These are phyloP conservation scores for Lasiodiplodia citricola DNA, from an alignment of 2,329 filamentous ascomycete genomes.

Conservation along the genomic window DNA sequence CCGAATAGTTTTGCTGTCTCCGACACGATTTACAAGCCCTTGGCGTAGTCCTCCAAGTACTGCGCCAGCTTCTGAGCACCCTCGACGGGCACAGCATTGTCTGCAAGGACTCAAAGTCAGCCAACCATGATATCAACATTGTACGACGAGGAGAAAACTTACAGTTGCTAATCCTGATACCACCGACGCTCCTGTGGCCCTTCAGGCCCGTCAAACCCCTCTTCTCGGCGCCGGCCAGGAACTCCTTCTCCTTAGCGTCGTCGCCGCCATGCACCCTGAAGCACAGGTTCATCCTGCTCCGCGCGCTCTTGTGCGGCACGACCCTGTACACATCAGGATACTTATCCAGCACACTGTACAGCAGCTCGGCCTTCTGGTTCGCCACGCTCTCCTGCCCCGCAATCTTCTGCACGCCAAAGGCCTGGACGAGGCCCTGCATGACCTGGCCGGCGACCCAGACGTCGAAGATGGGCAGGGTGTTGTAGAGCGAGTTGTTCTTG, in stretches of 20 bases:
- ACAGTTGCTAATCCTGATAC: constrained; percentile 83
- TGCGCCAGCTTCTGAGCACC: constrained; percentile 70
- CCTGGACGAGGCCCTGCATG: constrained; percentile 73
- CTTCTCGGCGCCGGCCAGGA: constrained; percentile 74
- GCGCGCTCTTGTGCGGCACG: constrained; percentile 74
- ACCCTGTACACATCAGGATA: constrained; percentile 76
- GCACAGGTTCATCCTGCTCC: constrained; percentile 95
- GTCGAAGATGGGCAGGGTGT: constrained; percentile 93
- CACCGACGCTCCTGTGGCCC: constrained; percentile 85
- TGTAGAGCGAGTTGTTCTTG: constrained; percentile 95
- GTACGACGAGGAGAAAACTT: constrained; percentile 33
- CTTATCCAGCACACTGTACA: constrained; percentile 80
- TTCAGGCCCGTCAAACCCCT: constrained; percentile 79
- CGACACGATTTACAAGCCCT: constrained; percentile 33
- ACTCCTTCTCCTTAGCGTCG: constrained; percentile 76
- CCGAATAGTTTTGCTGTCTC: background rate
- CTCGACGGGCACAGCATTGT: constrained; percentile 78
- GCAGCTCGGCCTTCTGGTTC: constrained; percentile 73
- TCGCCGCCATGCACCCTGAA: constrained; percentile 74
- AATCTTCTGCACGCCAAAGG: constrained; percentile 70
- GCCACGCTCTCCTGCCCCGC: constrained; percentile 76
- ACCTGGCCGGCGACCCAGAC: constrained; percentile 92
- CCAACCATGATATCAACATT: constrained; percentile 1
- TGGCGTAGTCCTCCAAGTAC: constrained; percentile 67
- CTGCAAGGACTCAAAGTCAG: constrained; percentile 35